phyloP scores from a whole-genome alignment of 768 basidiomycete genomes.

The Mycena latifolia region DNA sequence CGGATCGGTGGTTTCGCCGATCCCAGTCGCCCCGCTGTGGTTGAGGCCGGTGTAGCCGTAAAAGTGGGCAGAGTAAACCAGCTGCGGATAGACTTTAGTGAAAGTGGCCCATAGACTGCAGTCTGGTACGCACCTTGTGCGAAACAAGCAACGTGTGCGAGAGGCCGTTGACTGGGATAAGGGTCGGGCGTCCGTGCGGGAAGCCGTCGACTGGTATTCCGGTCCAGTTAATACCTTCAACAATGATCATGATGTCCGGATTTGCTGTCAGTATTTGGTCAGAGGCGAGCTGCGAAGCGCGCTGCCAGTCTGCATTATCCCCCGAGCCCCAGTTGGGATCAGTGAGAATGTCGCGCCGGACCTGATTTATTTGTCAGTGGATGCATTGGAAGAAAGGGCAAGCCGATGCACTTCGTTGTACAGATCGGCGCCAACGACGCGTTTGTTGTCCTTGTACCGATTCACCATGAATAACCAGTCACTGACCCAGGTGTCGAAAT shows the following conservation, averaged over 20 bases:
- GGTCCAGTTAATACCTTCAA: conserved; percentile 37
- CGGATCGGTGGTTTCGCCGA: conserved; percentile 33
- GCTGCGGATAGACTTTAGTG: not conserved
- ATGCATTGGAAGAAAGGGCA: not conserved
- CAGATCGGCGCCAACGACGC: conserved; percentile 23
- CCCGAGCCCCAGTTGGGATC: conserved; percentile 34
- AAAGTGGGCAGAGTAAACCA: conserved; percentile 36
- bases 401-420: conserved; percentile 17
- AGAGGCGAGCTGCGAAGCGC: conserved; percentile 23
- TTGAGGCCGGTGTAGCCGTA: conserved; percentile 36
- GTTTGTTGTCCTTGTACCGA: conserved; percentile 31
- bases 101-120: conserved; percentile 16
- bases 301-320: conserved; percentile 30
- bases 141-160: conserved; percentile 30
- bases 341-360: conserved; percentile 29
- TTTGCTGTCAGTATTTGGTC: conserved; percentile 28
- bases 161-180: conserved; percentile 22
- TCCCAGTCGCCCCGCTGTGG: conserved; percentile 33
- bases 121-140: conserved; percentile 31
- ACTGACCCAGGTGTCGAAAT: conserved; percentile 19
- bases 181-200: conserved; percentile 30
- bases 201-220: conserved; percentile 36
- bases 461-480: conserved; percentile 34
- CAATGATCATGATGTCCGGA: conserved; percentile 34
- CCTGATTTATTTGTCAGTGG: not conserved